Evolutionary conservation across 345 rosid genomes (phyloP), one percentile per base, ranked within the genome.

Genomic region (Gossypium rotundifolium): DNA sequence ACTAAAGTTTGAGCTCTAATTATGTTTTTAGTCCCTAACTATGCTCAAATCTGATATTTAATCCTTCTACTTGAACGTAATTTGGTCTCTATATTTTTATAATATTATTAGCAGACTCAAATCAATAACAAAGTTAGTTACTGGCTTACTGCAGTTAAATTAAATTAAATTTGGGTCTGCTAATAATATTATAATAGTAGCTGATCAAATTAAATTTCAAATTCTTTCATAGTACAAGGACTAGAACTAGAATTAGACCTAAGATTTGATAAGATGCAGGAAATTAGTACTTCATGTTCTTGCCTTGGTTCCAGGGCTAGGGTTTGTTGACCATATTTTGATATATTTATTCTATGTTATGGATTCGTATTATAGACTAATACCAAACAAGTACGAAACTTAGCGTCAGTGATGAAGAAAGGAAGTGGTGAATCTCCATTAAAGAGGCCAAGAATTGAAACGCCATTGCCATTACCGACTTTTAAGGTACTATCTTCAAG

Each of bases 391-490:
- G 77, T 54, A 68, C 75, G 88, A 77, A 90, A 88, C 23, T 65
- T 78, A 58, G 80, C 65, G 55, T 55, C 83, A 27, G 46, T 45
- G 71, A 76, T 25, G 77, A 88, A 82, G 83, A 86, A 83, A 83
- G 73, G 73, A 70, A 79, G 78, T 76, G 76, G 67, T 62, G 91
- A 83, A 72, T 55, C 82, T 61, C 80, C 75, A 73, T 65, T 85
- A 8, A 89, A 91, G 75, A 85, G 91, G 82, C 83, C 89, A 20
- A 79, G 95, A 80, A 81, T 87, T 29, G 98, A 91, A 81, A 88
- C 93, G 70, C 81, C 90, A 60, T 87, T 91, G 10, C 85, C 97
- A 22, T 80, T 89, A 73, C 97, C 97, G 18, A 84, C 93, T 76
- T 91, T 90, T 79, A 93, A 91, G 96, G 98, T 46, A 46, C 42